phyloP scores from a whole-genome alignment of 1,284 basidiomycete genomes.

The Ganoderma multipileum region DNA sequence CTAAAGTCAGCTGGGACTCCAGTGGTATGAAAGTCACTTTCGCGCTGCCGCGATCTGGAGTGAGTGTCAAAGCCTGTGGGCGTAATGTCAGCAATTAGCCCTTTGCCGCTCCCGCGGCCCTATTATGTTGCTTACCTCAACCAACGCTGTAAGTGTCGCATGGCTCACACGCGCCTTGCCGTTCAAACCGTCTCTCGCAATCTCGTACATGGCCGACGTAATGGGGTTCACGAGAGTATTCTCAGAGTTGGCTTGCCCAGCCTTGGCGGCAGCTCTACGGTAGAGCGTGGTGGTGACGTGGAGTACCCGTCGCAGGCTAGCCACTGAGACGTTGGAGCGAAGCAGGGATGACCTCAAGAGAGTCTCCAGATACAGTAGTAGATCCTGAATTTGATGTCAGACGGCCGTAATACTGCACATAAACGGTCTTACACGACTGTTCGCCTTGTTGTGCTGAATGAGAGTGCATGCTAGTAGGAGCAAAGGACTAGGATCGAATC shows the following conservation, averaged over 20 bases:
- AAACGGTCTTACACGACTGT: slow-evolving; percentile 54
- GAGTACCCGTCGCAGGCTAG: slow-evolving; percentile 56
- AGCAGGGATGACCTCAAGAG: slow-evolving; percentile 59
- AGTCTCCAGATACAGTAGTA: slow-evolving; percentile 63
- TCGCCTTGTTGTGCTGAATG: slow-evolving; percentile 65
- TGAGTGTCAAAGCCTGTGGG: slow-evolving; percentile 32
- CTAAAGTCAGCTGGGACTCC: slow-evolving; percentile 46
- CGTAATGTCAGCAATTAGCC: slow-evolving; percentile 5
- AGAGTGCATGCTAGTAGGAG: slow-evolving; percentile 57
- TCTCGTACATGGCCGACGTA: slow-evolving; percentile 58
- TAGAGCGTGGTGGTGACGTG: slow-evolving; percentile 55
- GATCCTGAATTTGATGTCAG: slow-evolving; percentile 49
- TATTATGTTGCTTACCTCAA: slow-evolving; percentile 50
- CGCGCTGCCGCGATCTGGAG: slow-evolving; percentile 21
- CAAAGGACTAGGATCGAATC: slow-evolving; percentile 62
- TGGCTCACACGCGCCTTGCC: slow-evolving; percentile 59
- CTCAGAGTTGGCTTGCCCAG: slow-evolving; percentile 33
- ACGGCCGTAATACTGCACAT: neutral
- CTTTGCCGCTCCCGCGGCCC: neutral
- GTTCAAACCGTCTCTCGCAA: slow-evolving; percentile 59
- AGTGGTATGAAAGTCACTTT: slow-evolving; percentile 27
- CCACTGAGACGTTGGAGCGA: slow-evolving; percentile 54
- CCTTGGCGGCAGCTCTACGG: slow-evolving; percentile 31
- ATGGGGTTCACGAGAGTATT: slow-evolving; percentile 47
- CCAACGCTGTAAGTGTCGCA: slow-evolving; percentile 53